phyloP scores from a whole-genome alignment of 2,329 filamentous ascomycete genomes.

The Apiospora malaysiana region DNA sequence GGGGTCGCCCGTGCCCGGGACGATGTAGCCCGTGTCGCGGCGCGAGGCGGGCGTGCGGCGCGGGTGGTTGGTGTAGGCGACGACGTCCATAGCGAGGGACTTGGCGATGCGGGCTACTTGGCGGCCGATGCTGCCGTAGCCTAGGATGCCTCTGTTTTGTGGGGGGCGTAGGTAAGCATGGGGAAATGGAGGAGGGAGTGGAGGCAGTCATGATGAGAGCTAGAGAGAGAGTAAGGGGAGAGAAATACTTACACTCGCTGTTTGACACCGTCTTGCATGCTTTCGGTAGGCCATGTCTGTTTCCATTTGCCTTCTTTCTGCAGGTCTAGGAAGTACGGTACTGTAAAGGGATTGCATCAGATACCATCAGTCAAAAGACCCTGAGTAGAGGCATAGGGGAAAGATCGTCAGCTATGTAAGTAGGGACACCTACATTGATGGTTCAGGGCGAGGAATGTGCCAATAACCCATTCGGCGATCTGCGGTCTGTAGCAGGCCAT shows the following conservation, averaged over 20 bases:
- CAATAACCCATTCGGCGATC: constrained; percentile 62
- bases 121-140: constrained; percentile 52
- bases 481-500: constrained; percentile 49
- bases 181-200: no score
- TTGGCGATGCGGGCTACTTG: constrained; percentile 55
- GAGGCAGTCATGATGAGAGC: neutral
- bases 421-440: constrained; percentile 47
- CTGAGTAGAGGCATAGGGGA: no score
- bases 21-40: constrained; percentile 64
- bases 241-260: constrained; percentile 54
- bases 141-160: constrained; percentile 43
- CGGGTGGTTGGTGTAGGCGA: constrained; percentile 71
- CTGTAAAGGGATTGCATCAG: neutral
- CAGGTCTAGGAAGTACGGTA: constrained; percentile 14
- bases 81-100: constrained; percentile 68
- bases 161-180: constrained; percentile 1
- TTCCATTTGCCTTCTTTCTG: constrained; percentile 46
- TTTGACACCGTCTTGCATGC: constrained; percentile 52
- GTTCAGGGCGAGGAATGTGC: constrained; percentile 56
- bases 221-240: no score
- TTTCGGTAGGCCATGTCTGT: constrained; percentile 37
- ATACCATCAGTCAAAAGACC: neutral
- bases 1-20: constrained; percentile 63
- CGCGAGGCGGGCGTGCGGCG: constrained; percentile 64
- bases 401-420: constrained; percentile 1